Conservation (phyloP, 768 basidiomycete species). For the Suillus spraguei region DNA sequence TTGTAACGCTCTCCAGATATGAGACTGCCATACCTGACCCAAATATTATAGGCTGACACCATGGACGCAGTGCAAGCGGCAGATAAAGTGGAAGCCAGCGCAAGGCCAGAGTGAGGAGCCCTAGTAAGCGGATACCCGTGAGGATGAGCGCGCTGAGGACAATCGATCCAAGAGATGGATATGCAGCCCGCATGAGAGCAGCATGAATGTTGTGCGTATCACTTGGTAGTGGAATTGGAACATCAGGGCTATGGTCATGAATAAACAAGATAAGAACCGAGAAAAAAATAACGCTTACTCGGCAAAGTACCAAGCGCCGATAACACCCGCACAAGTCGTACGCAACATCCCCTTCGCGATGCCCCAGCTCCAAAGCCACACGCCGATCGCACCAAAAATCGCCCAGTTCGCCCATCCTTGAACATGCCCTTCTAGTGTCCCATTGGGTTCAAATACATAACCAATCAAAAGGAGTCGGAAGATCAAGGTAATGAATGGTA, state of each 20-base stretch:
- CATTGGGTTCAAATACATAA: constrained; percentile 46
- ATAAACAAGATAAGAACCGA: constrained; percentile 9
- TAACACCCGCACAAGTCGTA: constrained; percentile 76
- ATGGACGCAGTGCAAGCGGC: constrained; percentile 44
- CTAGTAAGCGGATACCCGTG: constrained; percentile 64
- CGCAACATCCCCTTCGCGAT: constrained; percentile 80
- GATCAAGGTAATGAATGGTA: constrained; percentile 79
- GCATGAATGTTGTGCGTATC: constrained; percentile 78
- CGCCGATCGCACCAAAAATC: constrained; percentile 48
- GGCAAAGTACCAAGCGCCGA: constrained; percentile 92
- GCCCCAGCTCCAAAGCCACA: constrained; percentile 78
- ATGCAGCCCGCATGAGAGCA: constrained; percentile 76
- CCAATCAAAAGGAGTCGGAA: constrained; percentile 80
- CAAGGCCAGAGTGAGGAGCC: constrained; percentile 50
- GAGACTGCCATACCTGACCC: constrained; percentile 41
- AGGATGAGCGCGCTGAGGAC: constrained; percentile 77
- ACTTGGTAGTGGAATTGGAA: constrained; percentile 43
- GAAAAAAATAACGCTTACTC: constrained; percentile 42
- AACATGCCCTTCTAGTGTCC: constrained; percentile 53
- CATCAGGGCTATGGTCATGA: constrained; percentile 22
- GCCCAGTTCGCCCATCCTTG: constrained; percentile 77
- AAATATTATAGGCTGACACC: constrained; percentile 41
- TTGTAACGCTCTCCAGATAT: constrained; percentile 47
- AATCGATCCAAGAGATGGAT: constrained; percentile 81
- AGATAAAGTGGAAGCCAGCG: constrained; percentile 57